These are phyloP conservation scores for Lentinula raphanica DNA, from an alignment of 768 basidiomycete genomes.

Conservation along the genomic window DNA sequence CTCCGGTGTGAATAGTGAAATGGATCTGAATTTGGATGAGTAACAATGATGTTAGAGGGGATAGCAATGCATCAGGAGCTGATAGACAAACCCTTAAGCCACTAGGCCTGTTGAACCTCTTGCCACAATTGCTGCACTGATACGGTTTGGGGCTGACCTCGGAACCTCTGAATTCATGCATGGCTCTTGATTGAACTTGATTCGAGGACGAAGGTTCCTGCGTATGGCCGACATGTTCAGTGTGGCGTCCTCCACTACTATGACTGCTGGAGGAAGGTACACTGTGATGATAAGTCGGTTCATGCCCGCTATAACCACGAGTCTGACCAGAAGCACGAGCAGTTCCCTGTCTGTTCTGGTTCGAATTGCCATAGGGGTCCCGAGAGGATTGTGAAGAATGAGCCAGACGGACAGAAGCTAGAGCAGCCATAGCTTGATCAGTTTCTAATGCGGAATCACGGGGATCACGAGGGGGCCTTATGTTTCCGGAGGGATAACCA, in stretches of 20 bases:
- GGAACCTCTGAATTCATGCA: not conserved
- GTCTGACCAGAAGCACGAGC: not conserved
- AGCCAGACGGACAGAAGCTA: conserved; percentile 2
- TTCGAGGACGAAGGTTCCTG: not conserved
- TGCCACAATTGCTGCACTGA: conserved; percentile 51
- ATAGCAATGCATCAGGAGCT: not conserved
- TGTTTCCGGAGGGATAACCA: not conserved
- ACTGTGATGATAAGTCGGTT: not conserved
- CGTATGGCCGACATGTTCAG: not conserved
- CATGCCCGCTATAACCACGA: too few species aligned
- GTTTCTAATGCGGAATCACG: conserved; percentile 9
- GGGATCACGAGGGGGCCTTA: not conserved
- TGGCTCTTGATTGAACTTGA: not conserved
- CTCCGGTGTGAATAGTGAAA: conserved; percentile 56
- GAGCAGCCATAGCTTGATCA: conserved; percentile 7
- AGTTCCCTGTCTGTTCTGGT: not conserved
- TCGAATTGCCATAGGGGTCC: not conserved
- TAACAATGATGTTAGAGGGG: too few species aligned
- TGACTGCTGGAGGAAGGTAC: not conserved
- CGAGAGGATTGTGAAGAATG: not conserved
- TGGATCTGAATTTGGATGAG: conserved; percentile 40
- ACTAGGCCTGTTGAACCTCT: conserved; percentile 55
- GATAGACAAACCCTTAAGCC: conserved; percentile 42
- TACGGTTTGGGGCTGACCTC: conserved; percentile 33
- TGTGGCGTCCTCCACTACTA: not conserved